These are phyloP conservation scores for Drechslerella coelobrocha DNA, from an alignment of 2,329 filamentous ascomycete genomes.

Conservation along the genomic window DNA sequence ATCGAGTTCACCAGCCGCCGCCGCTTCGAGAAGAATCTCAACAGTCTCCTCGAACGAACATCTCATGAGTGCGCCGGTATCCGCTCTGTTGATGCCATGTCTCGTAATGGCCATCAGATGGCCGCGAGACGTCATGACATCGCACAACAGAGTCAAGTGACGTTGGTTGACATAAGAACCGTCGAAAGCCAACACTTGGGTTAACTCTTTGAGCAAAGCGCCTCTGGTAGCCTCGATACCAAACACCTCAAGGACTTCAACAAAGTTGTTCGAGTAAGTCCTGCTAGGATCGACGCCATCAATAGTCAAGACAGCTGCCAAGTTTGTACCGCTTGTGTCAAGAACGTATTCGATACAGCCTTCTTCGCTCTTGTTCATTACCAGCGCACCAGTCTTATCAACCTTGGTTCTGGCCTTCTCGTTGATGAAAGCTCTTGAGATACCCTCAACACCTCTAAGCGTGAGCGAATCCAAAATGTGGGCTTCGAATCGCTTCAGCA, in stretches of 20 bases:
- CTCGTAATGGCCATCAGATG: conserved; percentile 94
- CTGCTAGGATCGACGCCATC: conserved; percentile 84
- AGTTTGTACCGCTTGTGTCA: conserved; percentile 87
- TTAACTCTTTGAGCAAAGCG: conserved; percentile 85
- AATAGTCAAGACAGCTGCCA: conserved; percentile 82
- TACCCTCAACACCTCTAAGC: conserved; percentile 84
- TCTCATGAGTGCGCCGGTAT: conserved; percentile 97
- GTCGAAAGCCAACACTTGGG: conserved; percentile 92
- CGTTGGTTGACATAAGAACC: conserved; percentile 99
- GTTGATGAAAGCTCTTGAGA: conserved; percentile 92
- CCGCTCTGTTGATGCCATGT: conserved; percentile 97
- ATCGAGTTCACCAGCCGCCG: conserved; percentile 90
- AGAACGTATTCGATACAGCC: conserved; percentile 92
- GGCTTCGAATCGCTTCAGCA: conserved; percentile 87
- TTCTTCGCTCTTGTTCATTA: conserved; percentile 74
- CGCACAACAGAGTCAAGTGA: conserved; percentile 90
- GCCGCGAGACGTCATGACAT: conserved; percentile 97
- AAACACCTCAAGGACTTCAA: conserved; percentile 91
- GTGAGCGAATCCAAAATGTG: conserved; percentile 91
- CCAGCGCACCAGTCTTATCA: conserved; percentile 73
- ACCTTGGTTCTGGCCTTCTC: conserved; percentile 74
- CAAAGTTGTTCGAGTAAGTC: conserved; percentile 94
- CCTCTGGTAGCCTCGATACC: conserved; percentile 94
- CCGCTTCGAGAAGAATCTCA: conserved; percentile 95
- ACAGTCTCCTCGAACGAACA: conserved; percentile 99